Evolutionary conservation across 768 basidiomycete species (phyloP).

Genomic region (Naganishia friedmannii): DNA sequence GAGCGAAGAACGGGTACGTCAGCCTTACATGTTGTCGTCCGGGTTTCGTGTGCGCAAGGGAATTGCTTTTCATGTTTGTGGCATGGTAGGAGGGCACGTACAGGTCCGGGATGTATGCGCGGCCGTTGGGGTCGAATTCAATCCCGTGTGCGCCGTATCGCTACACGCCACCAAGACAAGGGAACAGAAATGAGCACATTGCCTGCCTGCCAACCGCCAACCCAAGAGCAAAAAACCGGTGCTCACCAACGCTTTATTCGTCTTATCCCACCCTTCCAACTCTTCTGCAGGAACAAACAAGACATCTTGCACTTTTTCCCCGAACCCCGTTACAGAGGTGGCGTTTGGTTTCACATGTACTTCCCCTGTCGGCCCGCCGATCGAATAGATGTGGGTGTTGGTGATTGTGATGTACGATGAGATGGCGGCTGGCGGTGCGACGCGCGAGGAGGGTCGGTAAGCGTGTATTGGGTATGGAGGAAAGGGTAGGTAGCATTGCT

Average conservation of each 20-base stretch:
- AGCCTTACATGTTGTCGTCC: too few relatives aligned
- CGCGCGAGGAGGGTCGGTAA: too few relatives aligned
- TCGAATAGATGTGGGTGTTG: conserved; percentile 36
- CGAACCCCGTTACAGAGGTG: conserved; percentile 32
- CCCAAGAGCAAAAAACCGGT: too few relatives aligned
- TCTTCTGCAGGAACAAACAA: conserved; percentile 37
- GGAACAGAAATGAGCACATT: too few relatives aligned
- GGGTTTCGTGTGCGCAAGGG: too few relatives aligned
- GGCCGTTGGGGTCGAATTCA: conserved; percentile 32
- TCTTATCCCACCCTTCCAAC: conserved; percentile 39
- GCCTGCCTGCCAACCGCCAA: too few relatives aligned
- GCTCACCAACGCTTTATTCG: conserved; percentile 41
- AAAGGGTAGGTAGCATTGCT: too few relatives aligned
- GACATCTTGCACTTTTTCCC: conserved; percentile 39
- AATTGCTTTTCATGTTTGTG: too few relatives aligned
- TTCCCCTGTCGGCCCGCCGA: conserved; percentile 46
- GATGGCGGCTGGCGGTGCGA: conserved; percentile 35
- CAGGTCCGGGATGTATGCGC: conserved; percentile 44
- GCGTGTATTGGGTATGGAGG: too few relatives aligned
- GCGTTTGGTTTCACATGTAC: conserved; percentile 28
- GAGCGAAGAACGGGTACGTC: too few relatives aligned
- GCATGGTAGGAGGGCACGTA: conserved; percentile 30
- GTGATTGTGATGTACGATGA: conserved; percentile 41
- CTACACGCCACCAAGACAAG: conserved; percentile 9
- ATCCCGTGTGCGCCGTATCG: conserved; percentile 44